phyloP scores from a whole-genome alignment of 2,329 filamentous ascomycete genomes.

The Fusarium veterinarium region DNA sequence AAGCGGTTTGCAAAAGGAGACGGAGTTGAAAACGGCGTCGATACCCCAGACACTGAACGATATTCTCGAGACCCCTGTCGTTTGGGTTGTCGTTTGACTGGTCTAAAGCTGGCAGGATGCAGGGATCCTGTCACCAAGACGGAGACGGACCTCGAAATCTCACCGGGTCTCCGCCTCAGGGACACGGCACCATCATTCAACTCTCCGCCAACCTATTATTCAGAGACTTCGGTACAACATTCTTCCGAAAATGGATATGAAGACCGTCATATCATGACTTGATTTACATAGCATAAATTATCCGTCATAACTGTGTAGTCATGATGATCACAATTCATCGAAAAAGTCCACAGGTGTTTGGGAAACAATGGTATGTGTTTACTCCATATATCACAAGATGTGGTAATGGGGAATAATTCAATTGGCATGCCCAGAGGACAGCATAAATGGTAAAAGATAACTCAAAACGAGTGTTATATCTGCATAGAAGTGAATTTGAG shows the following conservation, averaged over 20 bases:
- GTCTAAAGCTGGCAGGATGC: conserved; percentile 23
- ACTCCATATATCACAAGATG: conserved; percentile 13
- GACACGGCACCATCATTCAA: not conserved
- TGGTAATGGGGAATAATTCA: conserved; percentile 26
- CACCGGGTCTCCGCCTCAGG: conserved; percentile 45
- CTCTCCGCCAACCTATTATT: not conserved
- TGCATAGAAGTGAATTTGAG: conserved; percentile 38
- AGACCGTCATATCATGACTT: not conserved
- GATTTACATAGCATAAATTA: not conserved
- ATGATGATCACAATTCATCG: not conserved
- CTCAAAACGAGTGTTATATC: conserved; percentile 26
- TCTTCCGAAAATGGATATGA: not conserved
- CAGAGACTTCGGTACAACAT: conserved; percentile 6
- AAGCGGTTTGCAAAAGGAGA: conserved; percentile 38
- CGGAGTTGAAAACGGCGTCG: conserved; percentile 30
- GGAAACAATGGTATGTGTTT: not conserved
- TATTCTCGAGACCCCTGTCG: conserved; percentile 23
- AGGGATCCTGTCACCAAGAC: conserved; percentile 32
- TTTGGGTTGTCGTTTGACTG: conserved; percentile 33
- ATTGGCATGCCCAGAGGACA: conserved; percentile 34
- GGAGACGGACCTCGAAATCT: conserved; percentile 45
- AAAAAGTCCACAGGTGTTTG: not conserved
- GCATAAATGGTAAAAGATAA: conserved; percentile 32
- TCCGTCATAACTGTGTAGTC: not conserved
- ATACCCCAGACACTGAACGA: conserved; percentile 27